A percentile compares a stretch with the other conserved stretches of the same genome.
These are phyloP conservation scores for Hanseniaspora uvarum DNA, from an alignment of 1,139 yeast genomes.

Conservation along the genomic window DNA sequence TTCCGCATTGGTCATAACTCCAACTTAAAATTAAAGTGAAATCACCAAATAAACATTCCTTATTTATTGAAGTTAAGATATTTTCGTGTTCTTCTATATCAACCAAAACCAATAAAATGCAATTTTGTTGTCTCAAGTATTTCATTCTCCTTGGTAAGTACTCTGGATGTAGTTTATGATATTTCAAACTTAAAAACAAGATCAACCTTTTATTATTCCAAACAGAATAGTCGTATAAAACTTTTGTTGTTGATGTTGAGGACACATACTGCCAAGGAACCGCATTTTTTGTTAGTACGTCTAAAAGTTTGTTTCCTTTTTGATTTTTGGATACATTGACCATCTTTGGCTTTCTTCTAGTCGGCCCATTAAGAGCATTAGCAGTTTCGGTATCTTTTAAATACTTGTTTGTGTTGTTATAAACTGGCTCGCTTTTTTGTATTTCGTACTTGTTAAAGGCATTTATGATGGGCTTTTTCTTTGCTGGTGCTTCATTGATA, in stretches of 20 bases:
- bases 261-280: conserved; percentile 43
- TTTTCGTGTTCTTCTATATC: conserved; percentile 72
- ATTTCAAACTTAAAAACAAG: conserved; percentile 58
- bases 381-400: not conserved
- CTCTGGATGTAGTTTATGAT: conserved; percentile 81
- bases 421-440: not conserved
- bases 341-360: conserved; percentile 23
- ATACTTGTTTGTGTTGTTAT: not conserved
- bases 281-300: conserved; percentile 34
- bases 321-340: conserved; percentile 46
- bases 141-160: conserved; percentile 64
- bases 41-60: conserved; percentile 59
- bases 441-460: conserved; percentile 25
- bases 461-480: conserved; percentile 21
- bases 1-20: conserved; percentile 79
- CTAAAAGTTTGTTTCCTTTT: conserved; percentile 50
- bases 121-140: conserved; percentile 43
- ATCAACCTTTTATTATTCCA: conserved; percentile 52
- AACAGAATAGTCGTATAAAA: conserved; percentile 59
- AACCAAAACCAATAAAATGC: conserved; percentile 61
- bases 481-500: not conserved
- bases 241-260: conserved; percentile 31
- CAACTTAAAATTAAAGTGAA: conserved; percentile 67
- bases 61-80: conserved; percentile 57
- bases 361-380: not conserved